A percentile compares a stretch with the other conserved stretches of the same genome.
phyloP scores from a whole-genome alignment of 139 green algal species.

The Chlorella ohadii region DNA sequence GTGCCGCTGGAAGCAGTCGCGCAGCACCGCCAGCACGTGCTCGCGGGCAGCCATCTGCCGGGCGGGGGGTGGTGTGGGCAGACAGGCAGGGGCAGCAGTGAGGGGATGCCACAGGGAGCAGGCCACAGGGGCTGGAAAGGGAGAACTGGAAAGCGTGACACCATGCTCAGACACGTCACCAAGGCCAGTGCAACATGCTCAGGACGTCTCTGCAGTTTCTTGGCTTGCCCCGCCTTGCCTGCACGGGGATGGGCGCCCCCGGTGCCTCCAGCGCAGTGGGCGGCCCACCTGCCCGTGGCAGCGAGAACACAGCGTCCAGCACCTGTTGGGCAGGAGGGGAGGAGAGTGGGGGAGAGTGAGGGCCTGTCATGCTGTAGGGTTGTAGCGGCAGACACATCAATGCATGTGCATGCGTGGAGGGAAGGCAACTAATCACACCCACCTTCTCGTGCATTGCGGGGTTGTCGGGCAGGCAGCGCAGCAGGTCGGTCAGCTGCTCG shows the following conservation, averaged over 20 bases:
- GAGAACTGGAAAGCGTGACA: too few relatives aligned
- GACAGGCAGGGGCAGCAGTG: not conserved
- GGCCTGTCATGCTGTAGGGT: too few relatives aligned
- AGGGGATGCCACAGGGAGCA: not conserved
- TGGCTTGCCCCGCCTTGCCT: conserved; percentile 22
- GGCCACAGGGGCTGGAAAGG: not conserved
- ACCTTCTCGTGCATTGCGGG: conserved; percentile 63
- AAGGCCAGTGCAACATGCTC: too few relatives aligned
- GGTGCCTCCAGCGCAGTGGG: conserved; percentile 24
- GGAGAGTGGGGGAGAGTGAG: too few relatives aligned
- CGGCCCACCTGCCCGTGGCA: conserved; percentile 8
- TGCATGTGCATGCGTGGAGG: not conserved
- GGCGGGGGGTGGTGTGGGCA: not conserved
- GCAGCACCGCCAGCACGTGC: conserved; percentile 51
- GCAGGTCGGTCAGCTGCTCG: conserved; percentile 87
- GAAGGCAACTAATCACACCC: not conserved
- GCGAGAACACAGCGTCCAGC: conserved; percentile 78
- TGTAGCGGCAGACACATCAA: too few relatives aligned
- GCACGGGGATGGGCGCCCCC: not conserved
- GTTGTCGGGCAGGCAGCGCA: conserved; percentile 83
- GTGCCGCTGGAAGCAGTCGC: conserved; percentile 53
- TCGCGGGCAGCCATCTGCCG: conserved; percentile 50
- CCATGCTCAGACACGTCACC: too few relatives aligned
- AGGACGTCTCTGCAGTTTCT: too few relatives aligned
- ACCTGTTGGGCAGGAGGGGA: conserved; percentile 31